phyloP scores from a whole-genome alignment of 2,329 filamentous ascomycete genomes.

The Capronia americana region DNA sequence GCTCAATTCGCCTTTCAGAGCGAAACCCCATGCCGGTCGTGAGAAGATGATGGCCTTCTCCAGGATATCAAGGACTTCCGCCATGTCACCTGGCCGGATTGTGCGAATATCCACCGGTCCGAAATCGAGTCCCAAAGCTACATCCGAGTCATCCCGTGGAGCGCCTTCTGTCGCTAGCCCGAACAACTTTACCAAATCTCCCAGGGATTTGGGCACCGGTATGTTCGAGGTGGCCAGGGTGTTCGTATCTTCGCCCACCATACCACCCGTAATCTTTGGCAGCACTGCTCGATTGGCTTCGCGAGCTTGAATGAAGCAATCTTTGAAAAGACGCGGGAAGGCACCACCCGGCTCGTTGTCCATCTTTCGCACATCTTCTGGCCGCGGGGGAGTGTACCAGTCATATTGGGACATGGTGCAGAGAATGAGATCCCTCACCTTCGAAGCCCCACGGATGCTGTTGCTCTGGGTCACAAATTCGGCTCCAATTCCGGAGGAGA shows the following conservation, averaged over 20 bases:
- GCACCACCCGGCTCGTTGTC: not conserved
- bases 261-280: not conserved
- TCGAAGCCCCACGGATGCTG: conserved; percentile 4
- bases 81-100: not conserved
- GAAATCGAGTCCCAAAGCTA: not conserved
- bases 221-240: not conserved
- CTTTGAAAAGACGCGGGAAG: not conserved
- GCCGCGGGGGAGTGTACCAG: conserved; percentile 9
- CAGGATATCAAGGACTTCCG: not conserved
- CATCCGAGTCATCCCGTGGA: not conserved
- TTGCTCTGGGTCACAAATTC: not conserved
- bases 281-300: not conserved
- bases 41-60: not conserved
- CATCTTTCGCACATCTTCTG: conserved; percentile 1
- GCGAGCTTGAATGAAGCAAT: not conserved
- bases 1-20: not conserved
- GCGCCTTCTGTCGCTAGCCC: not conserved
- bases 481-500: not conserved
- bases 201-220: not conserved
- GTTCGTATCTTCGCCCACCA: conserved; percentile 1
- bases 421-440: conserved; percentile 15
- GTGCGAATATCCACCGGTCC: not conserved
- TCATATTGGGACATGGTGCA: conserved; percentile 13
- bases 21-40: not conserved
- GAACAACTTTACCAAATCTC: conserved; percentile 2